Base-by-base conservation (phyloP, 495 filamentous ascomycete genomes). In the Hyaloscypha variabilis region DNA sequence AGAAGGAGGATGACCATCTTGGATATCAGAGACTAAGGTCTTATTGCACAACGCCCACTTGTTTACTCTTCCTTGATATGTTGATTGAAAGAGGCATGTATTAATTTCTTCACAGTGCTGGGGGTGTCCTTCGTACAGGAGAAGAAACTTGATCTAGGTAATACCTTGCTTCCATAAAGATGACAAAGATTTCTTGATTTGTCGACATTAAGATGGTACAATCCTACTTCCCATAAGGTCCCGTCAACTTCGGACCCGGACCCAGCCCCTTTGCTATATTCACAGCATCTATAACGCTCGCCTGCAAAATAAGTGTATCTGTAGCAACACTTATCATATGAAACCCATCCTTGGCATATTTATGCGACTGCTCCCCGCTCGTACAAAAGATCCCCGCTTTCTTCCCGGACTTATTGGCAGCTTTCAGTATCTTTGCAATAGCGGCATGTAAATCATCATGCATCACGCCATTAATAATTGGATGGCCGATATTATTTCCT, bases 341-440 rank as follows among this genome's bases (percentile, higher is more conserved):
- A 63, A 92, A 95, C 3, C 91, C 91, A 67, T 82, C 81, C 23
- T 91, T 82, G 0, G 83, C 85, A 69, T 85, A 92, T 34, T 72
- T 64, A 64, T 78, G 83, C 6, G 90, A 85, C 71, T 92, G 87
- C 66, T 84, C 81, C 0, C 87, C 89, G 54, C 78, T 79, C 1
- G 85, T 86, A 76, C 89, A 92, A 73, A 90, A 95, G 60, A 96
- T 93, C 30, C 89, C 92, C 46, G 85, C 83, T 76, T 85, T 89
- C 79, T 92, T 95, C 5, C 90, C 90, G 1, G 88, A 84, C 11
- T 75, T 79, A 39, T 82, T 78, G 2, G 89, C 86, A 2, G 91
- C 91, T 23, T 78, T 76, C 62, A 87, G 70, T 57, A 92, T 83
- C 23, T 81, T 83, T 39, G 80, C 76, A 62, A 96, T 92, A 36